These are phyloP conservation scores for Coemansia furcata DNA, from an alignment of 192 early-diverging fungal genomes.

Conservation along the genomic window DNA sequence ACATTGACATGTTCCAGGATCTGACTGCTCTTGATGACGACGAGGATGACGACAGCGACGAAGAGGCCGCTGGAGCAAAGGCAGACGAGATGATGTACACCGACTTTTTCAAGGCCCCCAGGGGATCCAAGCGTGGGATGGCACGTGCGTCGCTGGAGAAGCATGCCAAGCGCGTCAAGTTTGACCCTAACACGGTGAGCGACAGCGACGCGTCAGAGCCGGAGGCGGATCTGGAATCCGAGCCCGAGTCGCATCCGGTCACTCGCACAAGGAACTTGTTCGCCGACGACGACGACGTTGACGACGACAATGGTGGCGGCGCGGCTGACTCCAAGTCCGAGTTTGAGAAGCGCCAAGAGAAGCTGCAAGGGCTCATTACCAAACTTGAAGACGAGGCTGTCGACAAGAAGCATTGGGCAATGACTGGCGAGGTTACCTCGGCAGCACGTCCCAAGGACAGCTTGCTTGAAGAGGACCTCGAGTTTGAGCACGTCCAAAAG, in stretches of 20 bases:
- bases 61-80: constrained; percentile 58
- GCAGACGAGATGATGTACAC: constrained; percentile 72
- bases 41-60: constrained; percentile 62
- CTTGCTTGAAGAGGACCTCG: constrained; percentile 89
- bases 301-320: not conserved
- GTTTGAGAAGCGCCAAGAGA: constrained; percentile 77
- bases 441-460: constrained; percentile 88
- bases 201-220: constrained; percentile 47
- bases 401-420: constrained; percentile 82
- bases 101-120: constrained; percentile 82
- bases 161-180: constrained; percentile 49
- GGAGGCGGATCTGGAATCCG: constrained; percentile 1
- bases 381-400: constrained; percentile 86
- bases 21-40: constrained; percentile 59
- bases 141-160: constrained; percentile 40
- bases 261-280: constrained; percentile 23
- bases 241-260: constrained; percentile 1
- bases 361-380: constrained; percentile 68
- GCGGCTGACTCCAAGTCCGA: constrained; percentile 56
- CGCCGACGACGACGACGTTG: constrained; percentile 21
- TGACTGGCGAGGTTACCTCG: constrained; percentile 81
- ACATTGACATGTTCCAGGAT: constrained; percentile 58
- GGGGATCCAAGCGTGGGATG: constrained; percentile 48
- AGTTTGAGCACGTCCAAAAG: constrained; percentile 87
- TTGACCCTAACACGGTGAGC: constrained; percentile 31